These are phyloP conservation scores for Eucalyptus viminalis DNA, from an alignment of 345 rosid genomes.

Conservation along the genomic window DNA sequence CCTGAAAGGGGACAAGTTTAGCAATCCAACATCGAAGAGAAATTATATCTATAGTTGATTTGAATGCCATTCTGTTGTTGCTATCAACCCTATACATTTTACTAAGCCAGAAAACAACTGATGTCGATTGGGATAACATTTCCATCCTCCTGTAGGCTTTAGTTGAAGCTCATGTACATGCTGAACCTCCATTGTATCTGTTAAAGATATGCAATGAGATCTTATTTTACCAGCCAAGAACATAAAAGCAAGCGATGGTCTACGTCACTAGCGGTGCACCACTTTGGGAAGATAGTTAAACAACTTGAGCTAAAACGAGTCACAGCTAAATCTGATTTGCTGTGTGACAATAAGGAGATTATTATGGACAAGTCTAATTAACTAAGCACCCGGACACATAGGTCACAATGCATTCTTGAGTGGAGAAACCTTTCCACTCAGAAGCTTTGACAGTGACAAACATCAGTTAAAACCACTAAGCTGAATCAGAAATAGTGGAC, in stretches of 20 bases:
- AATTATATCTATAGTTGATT: neutral
- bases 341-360: neutral
- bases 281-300: neutral
- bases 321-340: neutral
- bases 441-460: neutral
- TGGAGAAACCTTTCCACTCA: neutral
- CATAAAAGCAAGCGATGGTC: neutral
- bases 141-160: neutral
- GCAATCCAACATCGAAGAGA: neutral
- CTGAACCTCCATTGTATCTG: neutral
- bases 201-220: neutral
- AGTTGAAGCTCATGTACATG: neutral
- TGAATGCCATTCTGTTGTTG: neutral
- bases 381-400: neutral
- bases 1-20: neutral
- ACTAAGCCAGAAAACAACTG: neutral
- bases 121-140: neutral
- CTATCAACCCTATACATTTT: neutral
- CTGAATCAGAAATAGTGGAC: neutral
- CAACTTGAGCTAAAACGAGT: neutral
- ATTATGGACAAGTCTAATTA: neutral
- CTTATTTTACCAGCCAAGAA: neutral
- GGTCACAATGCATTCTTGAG: neutral
- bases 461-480: neutral
- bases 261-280: accelerated